phyloP scores from a whole-genome alignment of 192 early-diverging fungal species.

The Backusella australiensis region DNA sequence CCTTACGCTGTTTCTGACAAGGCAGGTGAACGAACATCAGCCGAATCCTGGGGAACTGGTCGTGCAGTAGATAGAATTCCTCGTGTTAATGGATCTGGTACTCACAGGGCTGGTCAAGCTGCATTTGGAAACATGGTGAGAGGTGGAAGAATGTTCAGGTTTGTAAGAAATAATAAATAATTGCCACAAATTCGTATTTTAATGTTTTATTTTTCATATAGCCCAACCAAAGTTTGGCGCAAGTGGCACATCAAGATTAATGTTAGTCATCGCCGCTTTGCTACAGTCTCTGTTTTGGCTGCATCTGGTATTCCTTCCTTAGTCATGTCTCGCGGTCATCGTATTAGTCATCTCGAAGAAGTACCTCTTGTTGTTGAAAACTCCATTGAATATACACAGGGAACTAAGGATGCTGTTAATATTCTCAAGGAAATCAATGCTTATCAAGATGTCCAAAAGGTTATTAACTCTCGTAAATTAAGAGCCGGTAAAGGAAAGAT shows the following conservation, averaged over 20 bases:
- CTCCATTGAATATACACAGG: constrained; percentile 77
- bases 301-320: constrained; percentile 88
- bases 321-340: constrained; percentile 96
- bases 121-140: constrained; percentile 99
- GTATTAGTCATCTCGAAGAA: constrained; percentile 88
- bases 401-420: constrained; percentile 92
- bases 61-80: constrained; percentile 99
- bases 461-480: constrained; percentile 91
- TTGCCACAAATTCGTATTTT: constrained; percentile 40
- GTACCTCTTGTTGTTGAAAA: constrained; percentile 88
- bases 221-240: constrained; percentile 73
- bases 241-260: constrained; percentile 99
- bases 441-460: constrained; percentile 94
- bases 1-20: constrained; percentile 92
- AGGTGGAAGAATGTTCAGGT: constrained; percentile 95
- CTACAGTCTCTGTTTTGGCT: constrained; percentile 94
- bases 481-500: constrained; percentile 97
- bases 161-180: constrained; percentile 62
- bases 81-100: constrained; percentile 95
- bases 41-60: constrained; percentile 97
- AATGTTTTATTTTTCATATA: neutral
- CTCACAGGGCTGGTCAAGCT: constrained; percentile 95
- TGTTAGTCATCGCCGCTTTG: constrained; percentile 98
- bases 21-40: constrained; percentile 99
- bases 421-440: constrained; percentile 91